Evolutionary conservation across 2,329 filamentous ascomycete genomes (phyloP).

Genomic region (Phialocephala sp.): DNA sequence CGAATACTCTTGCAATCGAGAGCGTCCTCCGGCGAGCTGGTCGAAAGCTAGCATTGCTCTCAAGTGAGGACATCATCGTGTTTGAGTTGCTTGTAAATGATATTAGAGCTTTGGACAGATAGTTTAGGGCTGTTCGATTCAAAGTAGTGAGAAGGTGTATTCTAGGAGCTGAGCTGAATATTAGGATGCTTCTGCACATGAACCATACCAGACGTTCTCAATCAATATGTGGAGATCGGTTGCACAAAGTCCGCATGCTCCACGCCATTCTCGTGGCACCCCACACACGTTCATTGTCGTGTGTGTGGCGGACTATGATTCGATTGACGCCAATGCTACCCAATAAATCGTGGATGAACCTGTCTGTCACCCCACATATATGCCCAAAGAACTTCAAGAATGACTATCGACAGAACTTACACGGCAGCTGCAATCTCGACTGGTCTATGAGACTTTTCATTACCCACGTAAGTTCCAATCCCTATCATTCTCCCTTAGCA

Average conservation of each 20-base stretch:
- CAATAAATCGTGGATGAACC: background rate
- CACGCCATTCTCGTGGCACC: slow-evolving; percentile 3
- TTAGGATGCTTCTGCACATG: background rate
- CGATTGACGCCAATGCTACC: slow-evolving; percentile 4
- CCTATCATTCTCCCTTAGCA: too few species aligned
- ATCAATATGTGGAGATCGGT: background rate
- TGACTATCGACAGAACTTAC: background rate
- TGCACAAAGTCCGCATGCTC: background rate
- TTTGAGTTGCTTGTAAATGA: background rate
- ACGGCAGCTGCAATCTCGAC: background rate
- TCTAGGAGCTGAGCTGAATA: too few species aligned
- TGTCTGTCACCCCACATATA: background rate
- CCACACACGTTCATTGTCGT: slow-evolving; percentile 5
- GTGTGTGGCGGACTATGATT: slow-evolving; percentile 8
- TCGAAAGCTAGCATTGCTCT: background rate
- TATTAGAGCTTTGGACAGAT: background rate
- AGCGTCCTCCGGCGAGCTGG: background rate
- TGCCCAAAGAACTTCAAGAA: background rate
- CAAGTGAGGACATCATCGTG: background rate
- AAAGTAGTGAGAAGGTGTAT: too few species aligned
- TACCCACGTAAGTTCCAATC: background rate
- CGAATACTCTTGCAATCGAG: background rate
- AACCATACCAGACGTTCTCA: background rate
- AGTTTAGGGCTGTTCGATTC: background rate
- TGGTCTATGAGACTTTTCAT: background rate